These are phyloP conservation scores for Helotiales sp. DNA, from an alignment of 2,329 filamentous ascomycete species.

Conservation along the genomic window DNA sequence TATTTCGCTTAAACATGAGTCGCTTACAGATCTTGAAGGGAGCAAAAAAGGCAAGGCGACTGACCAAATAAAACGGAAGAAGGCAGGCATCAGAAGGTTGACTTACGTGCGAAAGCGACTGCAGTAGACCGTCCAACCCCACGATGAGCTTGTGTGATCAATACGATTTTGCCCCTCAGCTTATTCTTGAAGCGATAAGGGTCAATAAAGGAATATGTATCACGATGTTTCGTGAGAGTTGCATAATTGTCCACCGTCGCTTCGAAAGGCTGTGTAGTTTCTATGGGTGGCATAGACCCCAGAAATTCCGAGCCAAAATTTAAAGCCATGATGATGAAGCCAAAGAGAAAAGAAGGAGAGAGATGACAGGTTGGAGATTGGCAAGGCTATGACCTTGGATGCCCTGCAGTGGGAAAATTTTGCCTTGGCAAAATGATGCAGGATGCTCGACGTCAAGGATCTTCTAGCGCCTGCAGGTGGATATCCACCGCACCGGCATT, in stretches of 20 bases:
- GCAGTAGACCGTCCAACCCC: conserved; percentile 46
- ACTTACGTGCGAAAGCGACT: conserved; percentile 41
- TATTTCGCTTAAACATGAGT: neutral
- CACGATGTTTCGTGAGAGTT: conserved; percentile 56
- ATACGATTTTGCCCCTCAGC: conserved; percentile 40
- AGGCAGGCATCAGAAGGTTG: neutral
- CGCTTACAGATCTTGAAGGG: neutral
- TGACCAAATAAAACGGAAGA: neutral
- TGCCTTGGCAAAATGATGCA: conserved; percentile 12
- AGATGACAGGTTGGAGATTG: neutral
- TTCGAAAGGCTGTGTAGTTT: conserved; percentile 2
- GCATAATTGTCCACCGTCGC: conserved; percentile 21
- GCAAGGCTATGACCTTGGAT: conserved; percentile 1
- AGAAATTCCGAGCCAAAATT: conserved; percentile 15
- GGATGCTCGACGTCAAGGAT: conserved; percentile 3
- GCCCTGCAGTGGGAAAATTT: neutral
- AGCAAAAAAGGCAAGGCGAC: too few species aligned
- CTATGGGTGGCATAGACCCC: conserved; percentile 7
- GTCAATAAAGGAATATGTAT: conserved; percentile 43
- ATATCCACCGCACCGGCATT: neutral
- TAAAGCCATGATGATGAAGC: conserved; percentile 6
- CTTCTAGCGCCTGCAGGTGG: conserved; percentile 6
- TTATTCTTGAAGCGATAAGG: conserved; percentile 34
- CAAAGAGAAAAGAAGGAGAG: neutral
- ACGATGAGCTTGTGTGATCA: conserved; percentile 46